phyloP scores from a whole-genome alignment of 345 rosid genomes.

The Iberis pinnata region DNA sequence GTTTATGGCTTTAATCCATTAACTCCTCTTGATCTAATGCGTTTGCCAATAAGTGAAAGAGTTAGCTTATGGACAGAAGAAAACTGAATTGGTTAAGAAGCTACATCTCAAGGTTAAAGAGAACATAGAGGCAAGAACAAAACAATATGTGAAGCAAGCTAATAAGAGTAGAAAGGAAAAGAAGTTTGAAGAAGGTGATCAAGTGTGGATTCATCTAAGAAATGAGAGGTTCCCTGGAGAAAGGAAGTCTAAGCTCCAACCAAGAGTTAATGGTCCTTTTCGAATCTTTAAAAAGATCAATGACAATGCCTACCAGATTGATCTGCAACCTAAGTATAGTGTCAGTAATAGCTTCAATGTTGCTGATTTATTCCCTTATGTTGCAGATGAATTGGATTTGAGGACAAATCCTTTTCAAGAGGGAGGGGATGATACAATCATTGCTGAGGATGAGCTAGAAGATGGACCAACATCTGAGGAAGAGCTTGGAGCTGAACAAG shows the following conservation, averaged over 20 bases:
- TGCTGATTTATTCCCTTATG: not conserved
- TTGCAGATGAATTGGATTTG: not conserved
- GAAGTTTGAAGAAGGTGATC: not conserved
- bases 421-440: not conserved
- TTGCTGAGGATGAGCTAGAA: not conserved
- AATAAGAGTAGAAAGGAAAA: not conserved
- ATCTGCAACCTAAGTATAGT: not conserved
- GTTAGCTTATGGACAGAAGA: not conserved
- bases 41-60: not conserved
- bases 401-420: not conserved
- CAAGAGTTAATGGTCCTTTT: not conserved
- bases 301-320: not conserved
- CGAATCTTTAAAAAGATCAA: not conserved
- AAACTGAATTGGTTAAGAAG: not conserved
- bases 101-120: not conserved
- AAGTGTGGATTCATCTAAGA: not conserved
- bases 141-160: not conserved
- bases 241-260: not conserved
- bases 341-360: not conserved
- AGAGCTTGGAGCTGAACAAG: no score
- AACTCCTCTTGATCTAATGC: not conserved
- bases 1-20: not conserved
- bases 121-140: not conserved
- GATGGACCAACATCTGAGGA: no score
- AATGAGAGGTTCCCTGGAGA: not conserved